Evolutionary conservation across 1,284 basidiomycete species (phyloP), one percentile per base, ranked within the genome.

Genomic region (Trametes pubescens): DNA sequence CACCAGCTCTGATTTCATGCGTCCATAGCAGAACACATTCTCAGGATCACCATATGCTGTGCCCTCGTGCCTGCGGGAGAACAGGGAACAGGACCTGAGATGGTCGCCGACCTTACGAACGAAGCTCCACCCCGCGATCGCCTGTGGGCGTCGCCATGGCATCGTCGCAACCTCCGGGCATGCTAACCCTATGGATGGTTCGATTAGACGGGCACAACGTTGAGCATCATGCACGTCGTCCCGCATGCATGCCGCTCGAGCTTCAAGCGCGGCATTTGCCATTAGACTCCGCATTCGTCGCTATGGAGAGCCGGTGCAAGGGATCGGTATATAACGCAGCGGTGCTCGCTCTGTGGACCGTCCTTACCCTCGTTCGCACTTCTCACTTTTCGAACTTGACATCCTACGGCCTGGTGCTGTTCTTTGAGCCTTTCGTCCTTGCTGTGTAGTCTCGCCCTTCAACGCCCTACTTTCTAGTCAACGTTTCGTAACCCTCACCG

Each of bases 351-450:
- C 22, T 1, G 24, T 26, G 11, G 8, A 38, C 13, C 6, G 34
- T 55, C 18, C 43, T 38, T 26, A 21, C 53, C 21, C 38, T 37
- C 35, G 22, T 44, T 46, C 26, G 40, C 40, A 21, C 16, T 29
- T 13, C 16, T 29, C 5, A 16, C 53, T 24, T 32, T 32, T 44
- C 38, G 26, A 46, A 29, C 40, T 34, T 34, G 18, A n/a, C 21
- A 18, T 11, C n/a, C 18, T 4, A 29, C 53, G 53, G 53, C 53
- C 53, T 55, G 53, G 53, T 55, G 53, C 53, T 55, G 53, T 44
- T 34, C 29, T 55, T 46, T 46, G 40, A 5, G 53, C 53, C 44
- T 52, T 52, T 46, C 43, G 53, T 55, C 53, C 40, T 55, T 55
- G 53, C 53, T 29, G 46, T 57, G 46, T 46, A 49, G 34, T 46